These are phyloP conservation scores for Hippophae rhamnoides DNA, from an alignment of 306 rosid species.

Conservation along the genomic window DNA sequence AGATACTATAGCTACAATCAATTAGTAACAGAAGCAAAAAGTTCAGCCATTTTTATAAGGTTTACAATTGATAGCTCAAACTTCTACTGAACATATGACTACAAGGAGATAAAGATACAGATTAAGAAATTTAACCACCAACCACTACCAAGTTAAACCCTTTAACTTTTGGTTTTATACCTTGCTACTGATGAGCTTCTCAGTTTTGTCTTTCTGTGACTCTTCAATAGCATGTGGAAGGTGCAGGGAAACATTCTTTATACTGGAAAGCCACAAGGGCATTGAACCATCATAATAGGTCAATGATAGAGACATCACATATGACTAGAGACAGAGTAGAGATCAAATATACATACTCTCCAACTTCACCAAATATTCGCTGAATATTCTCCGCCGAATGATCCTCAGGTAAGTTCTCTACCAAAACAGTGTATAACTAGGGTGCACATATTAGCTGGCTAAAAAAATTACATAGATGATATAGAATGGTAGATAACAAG, in stretches of 20 bases:
- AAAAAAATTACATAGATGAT: constrained; percentile 6
- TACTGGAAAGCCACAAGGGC: constrained; percentile 38
- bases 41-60: too few species aligned
- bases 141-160: not conserved
- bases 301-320: too few species aligned
- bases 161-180: constrained; percentile 25
- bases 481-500: constrained; percentile 2
- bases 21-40: too few species aligned
- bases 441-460: constrained; percentile 38
- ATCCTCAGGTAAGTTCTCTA: constrained; percentile 82
- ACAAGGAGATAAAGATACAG: too few species aligned
- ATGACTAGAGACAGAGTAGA: constrained; percentile 7
- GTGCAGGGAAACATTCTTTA: constrained; percentile 49
- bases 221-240: constrained; percentile 47
- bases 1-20: too few species aligned
- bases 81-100: too few species aligned
- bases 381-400: constrained; percentile 69
- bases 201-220: constrained; percentile 47
- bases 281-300: constrained; percentile 3
- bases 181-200: constrained; percentile 50
- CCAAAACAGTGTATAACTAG: constrained; percentile 87
- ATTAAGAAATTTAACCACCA: too few species aligned
- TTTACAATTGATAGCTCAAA: too few species aligned
- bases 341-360: constrained; percentile 44
- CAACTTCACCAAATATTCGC: constrained; percentile 68